phyloP scores from a whole-genome alignment of 805 yeast genomes.

The Pichia exigua region DNA sequence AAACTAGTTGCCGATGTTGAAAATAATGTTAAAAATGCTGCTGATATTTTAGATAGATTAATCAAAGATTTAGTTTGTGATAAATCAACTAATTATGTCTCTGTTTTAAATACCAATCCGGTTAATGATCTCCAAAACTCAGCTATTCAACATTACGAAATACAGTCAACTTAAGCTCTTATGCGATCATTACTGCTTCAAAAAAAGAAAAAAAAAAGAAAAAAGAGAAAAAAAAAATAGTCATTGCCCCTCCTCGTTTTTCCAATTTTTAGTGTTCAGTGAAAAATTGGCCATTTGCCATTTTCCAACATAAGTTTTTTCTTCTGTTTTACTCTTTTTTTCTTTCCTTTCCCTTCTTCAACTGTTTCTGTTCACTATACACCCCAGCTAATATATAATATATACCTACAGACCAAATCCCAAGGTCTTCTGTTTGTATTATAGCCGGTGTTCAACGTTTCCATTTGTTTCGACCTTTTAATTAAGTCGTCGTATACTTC shows the following conservation, averaged over 20 bases:
- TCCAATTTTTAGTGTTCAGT: too few species aligned
- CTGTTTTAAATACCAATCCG: slow-evolving; percentile 48
- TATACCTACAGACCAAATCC: not conserved
- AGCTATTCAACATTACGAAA: slow-evolving; percentile 44
- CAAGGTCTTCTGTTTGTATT: not conserved
- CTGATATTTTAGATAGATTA: slow-evolving; percentile 82
- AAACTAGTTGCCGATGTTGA: slow-evolving; percentile 86
- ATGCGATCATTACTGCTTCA: too few species aligned
- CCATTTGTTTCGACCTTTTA: slow-evolving; percentile 8
- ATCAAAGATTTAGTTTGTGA: slow-evolving; percentile 94
- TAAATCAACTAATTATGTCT: slow-evolving; percentile 81
- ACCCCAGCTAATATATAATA: not conserved
- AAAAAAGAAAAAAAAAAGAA: too few species aligned
- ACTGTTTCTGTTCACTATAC: slow-evolving; percentile 5
- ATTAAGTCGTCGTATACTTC: slow-evolving; percentile 8
- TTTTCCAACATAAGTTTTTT: not conserved
- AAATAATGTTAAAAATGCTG: slow-evolving; percentile 87
- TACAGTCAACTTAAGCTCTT: slow-evolving; percentile 61
- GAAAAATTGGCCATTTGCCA: not conserved
- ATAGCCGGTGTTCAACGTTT: not conserved
- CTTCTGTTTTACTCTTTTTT: not conserved
- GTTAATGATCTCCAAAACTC: too few species aligned
- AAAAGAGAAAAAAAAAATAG: too few species aligned
- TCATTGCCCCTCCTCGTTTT: too few species aligned
- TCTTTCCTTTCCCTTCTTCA: not conserved